phyloP scores from a whole-genome alignment of 1,284 basidiomycete genomes.

The Cryptococcus hybrid region DNA sequence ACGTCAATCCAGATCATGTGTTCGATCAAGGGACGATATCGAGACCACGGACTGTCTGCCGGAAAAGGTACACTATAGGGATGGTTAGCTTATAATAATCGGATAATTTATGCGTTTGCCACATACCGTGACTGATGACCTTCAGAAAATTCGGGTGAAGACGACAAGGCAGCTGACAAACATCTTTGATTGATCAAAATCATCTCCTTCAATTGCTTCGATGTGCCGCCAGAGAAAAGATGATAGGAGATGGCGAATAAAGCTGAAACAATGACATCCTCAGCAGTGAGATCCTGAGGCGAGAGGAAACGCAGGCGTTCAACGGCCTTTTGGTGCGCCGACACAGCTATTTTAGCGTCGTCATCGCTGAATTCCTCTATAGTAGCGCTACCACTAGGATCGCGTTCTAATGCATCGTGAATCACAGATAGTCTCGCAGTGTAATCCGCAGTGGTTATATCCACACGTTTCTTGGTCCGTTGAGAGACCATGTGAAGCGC shows the following conservation, averaged over 20 bases:
- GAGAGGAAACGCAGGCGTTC: conserved; percentile 16
- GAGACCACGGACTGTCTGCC: conserved; percentile 11
- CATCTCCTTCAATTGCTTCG: conserved; percentile 14
- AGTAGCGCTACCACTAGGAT: not conserved
- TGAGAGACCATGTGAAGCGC: conserved; percentile 24
- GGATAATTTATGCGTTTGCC: not conserved
- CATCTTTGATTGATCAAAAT: conserved; percentile 17
- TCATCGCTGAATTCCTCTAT: conserved; percentile 8
- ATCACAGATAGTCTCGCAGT: not conserved
- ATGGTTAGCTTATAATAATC: not conserved
- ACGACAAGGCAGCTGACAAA: conserved; percentile 13
- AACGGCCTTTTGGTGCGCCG: conserved; percentile 14
- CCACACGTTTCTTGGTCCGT: conserved; percentile 5
- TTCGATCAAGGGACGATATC: conserved; percentile 57
- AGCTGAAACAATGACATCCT: conserved; percentile 21
- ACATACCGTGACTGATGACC: not conserved
- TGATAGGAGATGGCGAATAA: conserved; percentile 26
- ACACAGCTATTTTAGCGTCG: conserved; percentile 8
- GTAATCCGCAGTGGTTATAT: not conserved
- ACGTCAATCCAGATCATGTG: conserved; percentile 84
- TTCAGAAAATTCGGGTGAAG: conserved; percentile 13
- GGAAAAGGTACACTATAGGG: not conserved
- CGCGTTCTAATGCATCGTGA: not conserved
- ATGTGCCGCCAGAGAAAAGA: conserved; percentile 26
- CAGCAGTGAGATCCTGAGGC: conserved; percentile 11